These are phyloP conservation scores for Ogataea trehalophila DNA, from an alignment of 805 yeast species.

Conservation along the genomic window DNA sequence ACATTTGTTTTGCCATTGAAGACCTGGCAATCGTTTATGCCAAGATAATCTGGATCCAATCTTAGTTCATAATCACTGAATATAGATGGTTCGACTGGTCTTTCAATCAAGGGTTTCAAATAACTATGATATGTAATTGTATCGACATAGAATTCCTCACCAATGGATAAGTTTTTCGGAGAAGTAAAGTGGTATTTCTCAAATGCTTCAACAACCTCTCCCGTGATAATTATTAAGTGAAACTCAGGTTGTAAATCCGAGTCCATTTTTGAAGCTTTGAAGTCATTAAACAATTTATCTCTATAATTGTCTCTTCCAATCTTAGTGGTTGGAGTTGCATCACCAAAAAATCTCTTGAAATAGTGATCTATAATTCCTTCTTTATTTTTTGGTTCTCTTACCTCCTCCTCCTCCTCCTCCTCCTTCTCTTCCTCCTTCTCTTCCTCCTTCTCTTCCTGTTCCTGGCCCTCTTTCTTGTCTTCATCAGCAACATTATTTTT, in stretches of 20 bases:
- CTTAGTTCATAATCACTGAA: constrained; percentile 4
- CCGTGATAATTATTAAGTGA: neutral
- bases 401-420: constrained; percentile 4
- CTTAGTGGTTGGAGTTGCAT: neutral
- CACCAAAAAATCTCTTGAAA: neutral
- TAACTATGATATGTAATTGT: constrained; percentile 4
- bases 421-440: constrained; percentile 3
- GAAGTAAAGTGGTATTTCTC: constrained; percentile 1
- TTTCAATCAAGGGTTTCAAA: constrained; percentile 5
- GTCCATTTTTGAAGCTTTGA: neutral
- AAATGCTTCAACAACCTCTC: neutral
- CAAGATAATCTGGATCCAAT: constrained; percentile 16
- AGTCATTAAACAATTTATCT: neutral
- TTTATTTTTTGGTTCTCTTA: neutral
- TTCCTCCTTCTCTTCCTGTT: constrained; percentile 4
- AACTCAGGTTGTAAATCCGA: neutral
- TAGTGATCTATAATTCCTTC: neutral
- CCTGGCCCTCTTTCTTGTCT: neutral
- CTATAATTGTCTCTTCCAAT: neutral
- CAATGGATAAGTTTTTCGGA: neutral
- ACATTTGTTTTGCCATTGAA: neutral
- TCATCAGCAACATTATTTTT: constrained; percentile 1
- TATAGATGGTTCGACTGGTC: neutral
- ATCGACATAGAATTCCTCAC: constrained; percentile 4
- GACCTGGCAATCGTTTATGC: constrained; percentile 12